Conservation (phyloP, 176 grass and related monocot genomes). For the Carex pumila region DNA sequence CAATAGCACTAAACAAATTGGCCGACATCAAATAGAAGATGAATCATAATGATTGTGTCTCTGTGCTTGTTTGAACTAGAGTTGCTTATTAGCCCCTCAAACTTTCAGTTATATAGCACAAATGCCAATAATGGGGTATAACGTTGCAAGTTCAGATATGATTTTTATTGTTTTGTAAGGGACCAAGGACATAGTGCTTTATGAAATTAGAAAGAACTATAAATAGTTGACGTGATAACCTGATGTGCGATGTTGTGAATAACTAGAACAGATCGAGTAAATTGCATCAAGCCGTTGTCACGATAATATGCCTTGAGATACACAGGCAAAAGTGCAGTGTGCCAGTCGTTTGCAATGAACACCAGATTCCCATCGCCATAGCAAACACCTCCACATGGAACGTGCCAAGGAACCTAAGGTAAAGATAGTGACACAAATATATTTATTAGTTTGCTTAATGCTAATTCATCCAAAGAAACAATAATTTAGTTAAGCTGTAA, state of each 20-base stretch:
- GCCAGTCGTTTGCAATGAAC: slow-evolving; percentile 98
- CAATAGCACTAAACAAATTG: not conserved
- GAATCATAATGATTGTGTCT: not conserved
- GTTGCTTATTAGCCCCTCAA: not conserved
- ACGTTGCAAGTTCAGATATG: not conserved
- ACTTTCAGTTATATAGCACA: not conserved
- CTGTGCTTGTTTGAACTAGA: not conserved
- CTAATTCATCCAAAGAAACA: not conserved
- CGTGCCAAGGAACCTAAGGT: slow-evolving; percentile 79
- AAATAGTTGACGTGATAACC: slow-evolving; percentile 24
- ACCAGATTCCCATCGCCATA: slow-evolving; percentile 94
- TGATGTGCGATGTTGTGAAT: slow-evolving; percentile 98
- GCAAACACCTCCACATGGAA: slow-evolving; percentile 59
- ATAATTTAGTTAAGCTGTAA: not conserved
- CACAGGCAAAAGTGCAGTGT: slow-evolving; percentile 79
- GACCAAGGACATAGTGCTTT: not conserved
- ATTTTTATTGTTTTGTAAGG: not conserved
- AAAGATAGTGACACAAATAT: slow-evolving; percentile 1
- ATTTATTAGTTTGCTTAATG: not conserved
- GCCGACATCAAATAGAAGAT: not conserved
- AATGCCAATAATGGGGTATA: not conserved
- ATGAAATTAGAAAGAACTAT: not conserved
- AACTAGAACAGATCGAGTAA: slow-evolving; percentile 72
- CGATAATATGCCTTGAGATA: slow-evolving; percentile 93
- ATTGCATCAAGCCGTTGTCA: slow-evolving; percentile 90